phyloP scores from a whole-genome alignment of 768 basidiomycete genomes.

The Cubamyces lactineus region DNA sequence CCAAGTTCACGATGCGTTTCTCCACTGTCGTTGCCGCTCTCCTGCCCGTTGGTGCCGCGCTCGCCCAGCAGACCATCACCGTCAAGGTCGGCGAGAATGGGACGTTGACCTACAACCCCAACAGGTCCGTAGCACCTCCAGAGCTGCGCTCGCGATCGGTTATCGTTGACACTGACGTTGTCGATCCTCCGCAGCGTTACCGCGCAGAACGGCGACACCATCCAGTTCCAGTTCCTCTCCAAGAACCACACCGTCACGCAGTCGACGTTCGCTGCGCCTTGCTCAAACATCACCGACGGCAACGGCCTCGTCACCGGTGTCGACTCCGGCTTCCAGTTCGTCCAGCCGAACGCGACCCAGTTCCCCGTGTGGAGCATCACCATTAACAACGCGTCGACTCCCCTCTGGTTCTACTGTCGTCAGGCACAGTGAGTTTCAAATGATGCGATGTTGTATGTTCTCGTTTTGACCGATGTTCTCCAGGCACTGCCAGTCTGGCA shows the following conservation, averaged over 20 bases:
- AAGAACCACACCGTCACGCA: constrained; percentile 59
- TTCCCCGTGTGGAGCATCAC: constrained; percentile 52
- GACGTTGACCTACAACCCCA: constrained; percentile 36
- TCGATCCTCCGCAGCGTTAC: constrained; percentile 40
- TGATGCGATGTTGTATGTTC: constrained; percentile 10
- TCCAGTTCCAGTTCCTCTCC: constrained; percentile 53
- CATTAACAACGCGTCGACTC: constrained; percentile 46
- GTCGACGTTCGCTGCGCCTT: constrained; percentile 61
- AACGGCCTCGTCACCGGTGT: constrained; percentile 39
- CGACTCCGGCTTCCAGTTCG: constrained; percentile 54
- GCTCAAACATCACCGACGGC: constrained; percentile 41
- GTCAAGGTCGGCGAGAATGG: constrained; percentile 35
- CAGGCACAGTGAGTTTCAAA: constrained; percentile 41
- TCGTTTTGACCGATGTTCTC: constrained; percentile 22
- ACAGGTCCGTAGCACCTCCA: constrained; percentile 9
- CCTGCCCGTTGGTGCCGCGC: constrained; percentile 49
- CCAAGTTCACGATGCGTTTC: constrained; percentile 52
- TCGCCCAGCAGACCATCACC: constrained; percentile 36
- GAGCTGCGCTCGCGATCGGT: constrained; percentile 5
- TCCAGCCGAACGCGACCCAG: constrained; percentile 37
- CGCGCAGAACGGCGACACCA: constrained; percentile 45
- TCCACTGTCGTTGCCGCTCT: constrained; percentile 44
- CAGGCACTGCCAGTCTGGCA: constrained; percentile 55
- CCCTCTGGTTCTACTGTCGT: constrained; percentile 67
- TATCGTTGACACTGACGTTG: background rate